A percentile compares a stretch with the other conserved stretches of the same genome.
Conservation (phyloP, 306 rosid genomes). For the Carpinus fangiana region DNA sequence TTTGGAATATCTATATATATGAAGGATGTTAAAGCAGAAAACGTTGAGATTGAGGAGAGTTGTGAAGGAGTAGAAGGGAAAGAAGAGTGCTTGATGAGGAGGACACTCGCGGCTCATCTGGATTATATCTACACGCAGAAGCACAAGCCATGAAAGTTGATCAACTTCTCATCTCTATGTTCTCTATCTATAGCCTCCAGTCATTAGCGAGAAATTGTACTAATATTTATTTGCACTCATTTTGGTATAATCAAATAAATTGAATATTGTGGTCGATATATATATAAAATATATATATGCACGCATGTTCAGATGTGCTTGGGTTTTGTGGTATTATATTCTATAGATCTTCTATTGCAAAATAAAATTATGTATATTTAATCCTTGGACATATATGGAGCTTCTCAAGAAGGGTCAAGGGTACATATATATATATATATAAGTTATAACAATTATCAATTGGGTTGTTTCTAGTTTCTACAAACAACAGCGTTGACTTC, state of each 20-base stretch:
- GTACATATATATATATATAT: too few species aligned
- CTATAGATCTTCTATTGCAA: background rate
- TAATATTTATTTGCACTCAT: background rate
- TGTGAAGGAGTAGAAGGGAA: conserved; percentile 42
- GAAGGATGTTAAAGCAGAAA: conserved; percentile 31
- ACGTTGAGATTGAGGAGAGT: conserved; percentile 38
- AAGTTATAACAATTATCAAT: too few species aligned
- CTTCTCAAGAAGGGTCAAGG: background rate
- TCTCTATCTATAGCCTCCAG: background rate
- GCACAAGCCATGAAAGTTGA: conserved; percentile 35
- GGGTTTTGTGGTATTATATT: background rate
- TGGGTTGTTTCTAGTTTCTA: background rate
- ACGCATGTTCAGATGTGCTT: too few species aligned
- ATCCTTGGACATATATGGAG: background rate
- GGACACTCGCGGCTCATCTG: conserved; percentile 62
- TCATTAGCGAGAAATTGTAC: background rate
- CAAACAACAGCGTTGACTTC: background rate
- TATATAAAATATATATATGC: background rate
- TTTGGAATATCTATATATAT: conserved; percentile 23
- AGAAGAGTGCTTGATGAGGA: conserved; percentile 71
- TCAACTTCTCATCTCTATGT: background rate
- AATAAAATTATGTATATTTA: background rate
- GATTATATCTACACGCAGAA: conserved; percentile 80
- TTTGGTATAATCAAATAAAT: background rate
- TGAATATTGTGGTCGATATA: background rate